Percentiles rank a stretch among this genome's conserved stretches.
These are phyloP conservation scores for Penicillium subrubescens DNA, from an alignment of 495 filamentous ascomycete genomes.

Conservation along the genomic window DNA sequence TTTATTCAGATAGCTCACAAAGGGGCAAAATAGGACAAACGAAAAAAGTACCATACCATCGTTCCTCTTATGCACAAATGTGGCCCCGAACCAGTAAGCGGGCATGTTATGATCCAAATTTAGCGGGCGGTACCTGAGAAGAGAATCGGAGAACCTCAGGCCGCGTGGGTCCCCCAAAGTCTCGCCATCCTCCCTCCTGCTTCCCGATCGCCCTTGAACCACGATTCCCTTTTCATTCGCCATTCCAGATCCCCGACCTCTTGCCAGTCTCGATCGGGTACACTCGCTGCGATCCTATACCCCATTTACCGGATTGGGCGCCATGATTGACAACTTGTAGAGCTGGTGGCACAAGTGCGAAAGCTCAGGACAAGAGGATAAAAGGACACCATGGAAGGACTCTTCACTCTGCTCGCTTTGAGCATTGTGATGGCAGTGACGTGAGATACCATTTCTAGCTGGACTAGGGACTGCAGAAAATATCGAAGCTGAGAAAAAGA, in stretches of 20 bases:
- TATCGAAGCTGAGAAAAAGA: neutral
- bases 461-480: neutral
- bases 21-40: neutral
- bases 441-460: constrained; percentile 47
- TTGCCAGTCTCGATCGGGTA: constrained; percentile 7
- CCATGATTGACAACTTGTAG: constrained; percentile 30
- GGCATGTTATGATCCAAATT: constrained; percentile 17
- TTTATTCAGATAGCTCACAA: neutral
- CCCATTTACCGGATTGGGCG: constrained; percentile 6
- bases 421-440: constrained; percentile 92
- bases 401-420: constrained; percentile 83
- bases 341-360: constrained; percentile 26
- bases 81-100: neutral
- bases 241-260: neutral
- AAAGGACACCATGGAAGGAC: constrained; percentile 63
- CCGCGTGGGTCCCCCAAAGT: constrained; percentile 17
- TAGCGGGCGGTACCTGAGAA: constrained; percentile 25
- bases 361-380: constrained; percentile 31
- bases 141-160: constrained; percentile 2
- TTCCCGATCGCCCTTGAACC: neutral
- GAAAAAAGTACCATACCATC: neutral
- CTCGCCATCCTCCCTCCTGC: constrained; percentile 4
- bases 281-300: neutral
- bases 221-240: neutral
- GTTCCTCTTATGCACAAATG: neutral